These are phyloP conservation scores for Alternaria sp. DNA, from an alignment of 2,329 filamentous ascomycete genomes.

Conservation along the genomic window DNA sequence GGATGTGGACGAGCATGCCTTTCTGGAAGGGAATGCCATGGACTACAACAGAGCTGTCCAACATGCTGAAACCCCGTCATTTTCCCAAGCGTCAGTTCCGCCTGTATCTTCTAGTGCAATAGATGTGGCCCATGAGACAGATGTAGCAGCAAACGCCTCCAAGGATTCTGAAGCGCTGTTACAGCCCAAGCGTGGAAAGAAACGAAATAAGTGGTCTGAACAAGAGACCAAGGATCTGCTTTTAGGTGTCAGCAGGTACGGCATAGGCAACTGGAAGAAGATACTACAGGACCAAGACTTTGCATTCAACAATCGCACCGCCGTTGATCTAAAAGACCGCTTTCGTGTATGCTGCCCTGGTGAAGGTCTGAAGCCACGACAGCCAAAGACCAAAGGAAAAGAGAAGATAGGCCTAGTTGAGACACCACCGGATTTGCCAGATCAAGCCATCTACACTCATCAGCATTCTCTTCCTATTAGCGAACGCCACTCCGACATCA, in stretches of 20 bases:
- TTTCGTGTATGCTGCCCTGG: slow-evolving; percentile 62
- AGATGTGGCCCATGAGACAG: background rate
- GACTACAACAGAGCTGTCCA: slow-evolving; percentile 3
- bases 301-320: slow-evolving; percentile 64
- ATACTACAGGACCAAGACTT: slow-evolving; percentile 65
- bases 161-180: slow-evolving; percentile 11
- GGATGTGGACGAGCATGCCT: slow-evolving; percentile 15
- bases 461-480: background rate
- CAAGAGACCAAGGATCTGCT: slow-evolving; percentile 66
- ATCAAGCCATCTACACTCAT: background rate
- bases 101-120: background rate
- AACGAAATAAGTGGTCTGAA: slow-evolving; percentile 67
- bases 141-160: background rate
- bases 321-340: slow-evolving; percentile 68
- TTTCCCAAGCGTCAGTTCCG: background rate
- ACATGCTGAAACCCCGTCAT: background rate
- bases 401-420: background rate
- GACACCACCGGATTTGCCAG: background rate
- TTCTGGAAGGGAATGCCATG: background rate
- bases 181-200: slow-evolving; percentile 53
- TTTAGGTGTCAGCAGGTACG: slow-evolving; percentile 65
- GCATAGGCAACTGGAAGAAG: slow-evolving; percentile 69
- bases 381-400: slow-evolving; percentile 49
- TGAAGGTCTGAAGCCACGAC: slow-evolving; percentile 35
- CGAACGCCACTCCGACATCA: background rate